phyloP scores from a whole-genome alignment of 2,329 filamentous ascomycete species.

The Penicillium rolfsii region DNA sequence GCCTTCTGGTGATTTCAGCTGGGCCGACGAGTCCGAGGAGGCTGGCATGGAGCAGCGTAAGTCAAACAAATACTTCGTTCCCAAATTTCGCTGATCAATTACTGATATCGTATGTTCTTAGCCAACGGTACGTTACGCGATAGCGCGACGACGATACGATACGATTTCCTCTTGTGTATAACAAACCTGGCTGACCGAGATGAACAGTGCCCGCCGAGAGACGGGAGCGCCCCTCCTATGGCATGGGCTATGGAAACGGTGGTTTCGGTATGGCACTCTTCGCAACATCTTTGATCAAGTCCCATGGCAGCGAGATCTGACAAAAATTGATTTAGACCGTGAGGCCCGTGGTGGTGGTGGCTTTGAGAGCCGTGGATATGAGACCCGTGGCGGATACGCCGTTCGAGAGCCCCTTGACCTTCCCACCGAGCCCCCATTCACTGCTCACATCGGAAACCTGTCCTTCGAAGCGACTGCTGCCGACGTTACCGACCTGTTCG shows the following conservation, averaged over 20 bases:
- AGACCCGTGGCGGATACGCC: slow-evolving; percentile 43
- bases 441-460: slow-evolving; percentile 93
- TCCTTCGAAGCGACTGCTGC: slow-evolving; percentile 89
- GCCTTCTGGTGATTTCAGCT: slow-evolving; percentile 71
- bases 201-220: slow-evolving; percentile 46
- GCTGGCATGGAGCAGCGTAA: slow-evolving; percentile 8
- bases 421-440: slow-evolving; percentile 90
- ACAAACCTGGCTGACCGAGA: slow-evolving; percentile 25
- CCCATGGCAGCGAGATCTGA: slow-evolving; percentile 14
- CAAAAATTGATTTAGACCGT: slow-evolving; percentile 34
- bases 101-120: slow-evolving; percentile 26
- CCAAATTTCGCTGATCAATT: slow-evolving; percentile 9
- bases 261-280: slow-evolving; percentile 32
- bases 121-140: slow-evolving; percentile 36
- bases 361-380: slow-evolving; percentile 14
- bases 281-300: neutral
- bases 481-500: slow-evolving; percentile 84
- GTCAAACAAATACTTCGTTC: slow-evolving; percentile 12
- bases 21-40: slow-evolving; percentile 75
- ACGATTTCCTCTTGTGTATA: slow-evolving; percentile 6
- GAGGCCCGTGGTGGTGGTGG: slow-evolving; percentile 22
- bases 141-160: slow-evolving; percentile 10
- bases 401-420: slow-evolving; percentile 74
- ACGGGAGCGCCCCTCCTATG: slow-evolving; percentile 54
- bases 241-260: slow-evolving; percentile 41